phyloP scores from a whole-genome alignment of 176 grass and related monocot genomes.

The Oryza punctata region DNA sequence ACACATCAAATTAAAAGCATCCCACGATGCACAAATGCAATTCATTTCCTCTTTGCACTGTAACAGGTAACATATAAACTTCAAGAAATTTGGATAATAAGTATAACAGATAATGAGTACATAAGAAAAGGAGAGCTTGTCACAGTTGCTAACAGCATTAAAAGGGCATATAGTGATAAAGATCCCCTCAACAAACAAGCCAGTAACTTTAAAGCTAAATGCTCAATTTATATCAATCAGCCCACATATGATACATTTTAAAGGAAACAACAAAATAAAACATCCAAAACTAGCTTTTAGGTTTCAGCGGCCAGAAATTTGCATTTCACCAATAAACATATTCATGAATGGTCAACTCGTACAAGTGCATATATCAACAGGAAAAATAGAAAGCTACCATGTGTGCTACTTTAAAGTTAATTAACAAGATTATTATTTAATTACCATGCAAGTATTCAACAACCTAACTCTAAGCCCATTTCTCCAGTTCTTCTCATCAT shows the following conservation, averaged over 20 bases:
- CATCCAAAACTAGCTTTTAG: not conserved
- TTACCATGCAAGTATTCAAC: conserved; percentile 63
- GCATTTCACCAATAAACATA: not conserved
- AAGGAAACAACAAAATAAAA: not conserved
- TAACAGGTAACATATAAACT: not conserved
- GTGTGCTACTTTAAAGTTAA: not conserved
- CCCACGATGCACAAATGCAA: conserved; percentile 17
- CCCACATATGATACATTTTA: not conserved
- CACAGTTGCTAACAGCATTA: not conserved
- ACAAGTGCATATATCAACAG: not conserved
- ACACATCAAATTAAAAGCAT: not conserved
- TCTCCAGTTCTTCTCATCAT: conserved; percentile 75
- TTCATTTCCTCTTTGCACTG: conserved; percentile 6
- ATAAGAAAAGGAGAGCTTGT: not conserved
- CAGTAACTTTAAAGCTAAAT: not conserved
- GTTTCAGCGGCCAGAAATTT: not conserved
- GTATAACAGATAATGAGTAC: not conserved
- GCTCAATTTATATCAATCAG: not conserved
- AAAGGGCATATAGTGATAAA: not conserved
- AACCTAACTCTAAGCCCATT: conserved; percentile 63
- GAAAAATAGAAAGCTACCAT: not conserved
- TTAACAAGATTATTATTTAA: conserved; percentile 7
- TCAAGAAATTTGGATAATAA: not conserved
- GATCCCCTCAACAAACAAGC: not conserved
- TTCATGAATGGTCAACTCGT: not conserved